A percentile compares a stretch with the other conserved stretches of the same genome.
These are phyloP conservation scores for Paraphaeosphaeria sporulosa DNA, from an alignment of 2,329 filamentous ascomycete genomes.

Conservation along the genomic window DNA sequence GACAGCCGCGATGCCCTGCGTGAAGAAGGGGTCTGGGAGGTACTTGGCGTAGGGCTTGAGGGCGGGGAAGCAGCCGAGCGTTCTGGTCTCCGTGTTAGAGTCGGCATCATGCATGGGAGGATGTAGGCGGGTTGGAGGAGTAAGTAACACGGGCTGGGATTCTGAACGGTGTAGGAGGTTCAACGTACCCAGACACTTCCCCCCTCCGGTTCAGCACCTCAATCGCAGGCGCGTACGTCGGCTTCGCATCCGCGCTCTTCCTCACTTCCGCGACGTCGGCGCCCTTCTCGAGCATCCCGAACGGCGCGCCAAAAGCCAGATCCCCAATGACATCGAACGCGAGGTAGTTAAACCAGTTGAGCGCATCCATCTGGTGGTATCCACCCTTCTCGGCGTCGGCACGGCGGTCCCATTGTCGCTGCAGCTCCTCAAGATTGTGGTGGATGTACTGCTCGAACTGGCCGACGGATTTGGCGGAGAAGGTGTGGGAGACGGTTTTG, in stretches of 20 bases:
- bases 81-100: slow-evolving; percentile 43
- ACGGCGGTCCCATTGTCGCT: slow-evolving; percentile 74
- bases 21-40: slow-evolving; percentile 84
- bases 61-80: slow-evolving; percentile 75
- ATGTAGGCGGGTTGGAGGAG: slow-evolving; percentile 3
- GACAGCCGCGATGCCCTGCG: slow-evolving; percentile 74
- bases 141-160: too few species aligned
- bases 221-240: slow-evolving; percentile 78
- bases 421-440: slow-evolving; percentile 76
- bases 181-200: slow-evolving; percentile 73
- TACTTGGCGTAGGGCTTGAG: slow-evolving; percentile 83
- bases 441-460: slow-evolving; percentile 93
- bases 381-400: slow-evolving; percentile 60
- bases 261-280: slow-evolving; percentile 79
- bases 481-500: slow-evolving; percentile 87
- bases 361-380: slow-evolving; percentile 72
- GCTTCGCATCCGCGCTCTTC: slow-evolving; percentile 64
- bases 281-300: slow-evolving; percentile 82
- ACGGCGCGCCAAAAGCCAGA: slow-evolving; percentile 76
- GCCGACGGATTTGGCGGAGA: slow-evolving; percentile 79
- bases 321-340: slow-evolving; percentile 63
- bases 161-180: neutral
- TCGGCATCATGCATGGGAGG: neutral
- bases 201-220: slow-evolving; percentile 88
- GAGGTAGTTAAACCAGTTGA: slow-evolving; percentile 81